Conservation (phyloP, 2,329 filamentous ascomycete genomes). For the Hymenoscyphus repandus region DNA sequence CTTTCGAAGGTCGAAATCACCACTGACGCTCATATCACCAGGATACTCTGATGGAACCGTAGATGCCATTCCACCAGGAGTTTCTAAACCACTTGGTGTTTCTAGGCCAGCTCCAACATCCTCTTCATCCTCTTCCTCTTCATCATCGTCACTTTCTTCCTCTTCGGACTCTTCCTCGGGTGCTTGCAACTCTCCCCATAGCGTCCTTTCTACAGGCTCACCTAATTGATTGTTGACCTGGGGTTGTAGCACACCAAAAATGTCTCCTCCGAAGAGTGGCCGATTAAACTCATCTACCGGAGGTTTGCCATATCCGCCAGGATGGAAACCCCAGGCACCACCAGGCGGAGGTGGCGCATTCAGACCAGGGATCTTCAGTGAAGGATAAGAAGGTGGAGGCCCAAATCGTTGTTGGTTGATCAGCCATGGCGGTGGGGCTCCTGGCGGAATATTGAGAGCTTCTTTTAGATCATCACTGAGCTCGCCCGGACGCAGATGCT, state of each 20-base stretch:
- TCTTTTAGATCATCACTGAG: conserved; percentile 85
- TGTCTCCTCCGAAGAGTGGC: conserved; percentile 88
- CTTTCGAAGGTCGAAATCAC: conserved; percentile 90
- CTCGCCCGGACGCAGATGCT: conserved; percentile 85
- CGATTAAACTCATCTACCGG: conserved; percentile 90
- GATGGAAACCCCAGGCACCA: conserved; percentile 89
- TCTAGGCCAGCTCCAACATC: conserved; percentile 62
- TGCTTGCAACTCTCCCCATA: conserved; percentile 90
- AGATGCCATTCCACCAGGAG: conserved; percentile 74
- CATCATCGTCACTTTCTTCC: conserved; percentile 66
- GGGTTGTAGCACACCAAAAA: conserved; percentile 72
- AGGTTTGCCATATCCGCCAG: conserved; percentile 93
- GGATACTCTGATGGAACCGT: conserved; percentile 75
- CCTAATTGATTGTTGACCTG: conserved; percentile 58
- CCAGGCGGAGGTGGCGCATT: conserved; percentile 89
- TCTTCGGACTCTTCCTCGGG: conserved; percentile 71
- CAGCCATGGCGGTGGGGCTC: conserved; percentile 91
- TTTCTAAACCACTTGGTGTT: conserved; percentile 73
- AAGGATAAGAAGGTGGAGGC: conserved; percentile 89
- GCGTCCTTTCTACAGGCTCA: conserved; percentile 77
- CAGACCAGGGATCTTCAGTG: conserved; percentile 88
- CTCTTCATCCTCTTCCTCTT: conserved; percentile 57
- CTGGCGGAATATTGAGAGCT: conserved; percentile 87
- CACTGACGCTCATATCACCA: conserved; percentile 69
- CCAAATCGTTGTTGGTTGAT: conserved; percentile 95